Base-by-base conservation (phyloP, 2,329 filamentous ascomycete genomes). In the Botrytis fabae region DNA sequence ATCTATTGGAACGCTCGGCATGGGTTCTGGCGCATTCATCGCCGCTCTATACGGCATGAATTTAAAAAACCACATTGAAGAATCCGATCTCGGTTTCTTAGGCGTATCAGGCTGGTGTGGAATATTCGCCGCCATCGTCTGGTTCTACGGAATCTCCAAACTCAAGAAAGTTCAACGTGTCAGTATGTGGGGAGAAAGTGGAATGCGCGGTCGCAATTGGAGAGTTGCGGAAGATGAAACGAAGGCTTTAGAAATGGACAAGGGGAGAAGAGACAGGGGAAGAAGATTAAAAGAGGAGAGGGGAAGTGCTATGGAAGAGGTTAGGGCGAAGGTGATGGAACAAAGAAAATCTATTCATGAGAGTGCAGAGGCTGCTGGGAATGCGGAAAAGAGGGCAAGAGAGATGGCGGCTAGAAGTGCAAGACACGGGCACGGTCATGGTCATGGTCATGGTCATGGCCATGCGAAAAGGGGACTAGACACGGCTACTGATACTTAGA, bases 21-120 rank as follows among this genome's bases (percentile, higher is more conserved):
- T 98, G 65, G 95, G 94, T 71, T 94, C 95, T 81, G 96, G 96
- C 72, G 98, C 96, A 68, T 97, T 98, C 81, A 88, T 98, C 79
- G 97, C 96, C 14, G 95, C 95, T n/a, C 90, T 99, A n/a, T 99
- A 98, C 86, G 96, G 96, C 78, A 98, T 98, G 95, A 99, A 99
- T 84, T 85, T 99, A 76, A 97, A 98, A 81, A 98, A 98, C 83
- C 98, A 98, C 82, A 94, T 98, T 78, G 96, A 99, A 84, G 95
- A 98, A 81, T 95, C 93, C 1, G 89, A 93, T 82, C 88, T 93
- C 82, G 96, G 95, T 18, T 98, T 99, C 81, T 87, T 87, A 64
- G 89, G 89, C 71, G 91, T 99, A 74, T 93, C 92, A 3, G 86
- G 85, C 28, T 85, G 88, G 74, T 97, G 93, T 73, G 87, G 91